Base-by-base conservation (phyloP, 176 grass and related monocot species). In the Elaeis guineensis region DNA sequence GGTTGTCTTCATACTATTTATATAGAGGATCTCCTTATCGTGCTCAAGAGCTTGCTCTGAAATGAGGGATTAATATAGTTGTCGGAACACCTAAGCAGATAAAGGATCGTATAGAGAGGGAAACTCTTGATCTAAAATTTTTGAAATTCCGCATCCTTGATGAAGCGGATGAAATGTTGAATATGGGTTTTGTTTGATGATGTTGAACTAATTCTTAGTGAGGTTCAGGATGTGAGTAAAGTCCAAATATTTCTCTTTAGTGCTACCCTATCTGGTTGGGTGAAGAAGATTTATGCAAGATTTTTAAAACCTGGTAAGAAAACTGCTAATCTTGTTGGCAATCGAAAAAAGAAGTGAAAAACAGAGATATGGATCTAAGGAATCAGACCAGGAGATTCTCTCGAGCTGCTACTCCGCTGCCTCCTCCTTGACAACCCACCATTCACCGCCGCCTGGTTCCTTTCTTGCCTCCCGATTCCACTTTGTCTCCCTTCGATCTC, bases 161-260 rank as follows among this genome's bases (percentile, higher is more conserved):
- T 89, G n/a, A n/a, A n/a, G n/a, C n/a, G n/a, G n/a, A n/a, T n/a
- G n/a, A n/a, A n/a, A n/a, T n/a, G n/a, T n/a, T 98, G 66, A 98
- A 89, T 61, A 98, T 98, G 93, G 93, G 87, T 4, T 98, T 98
- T 24, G 88, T n/a, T 92, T 67, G 87, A 92, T 5, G 93, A 98
- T 64, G 93, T 98, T 0, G 93, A 98, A 66, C 84, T 89, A 75
- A 98, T 98, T 83, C 87, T 98, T 65, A 84, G 87, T 48, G 89
- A 98, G 54, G 93, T 98, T 72, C 76, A 77, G 53, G 87, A 98
- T 74, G 84, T 69, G 26, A 86, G 82, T 17, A 98, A 98, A 89
- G 93, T 92, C 44, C 88, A 98, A 52, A 98, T 88, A 18, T 88
- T 98, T 78, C 82, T 98, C 6, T 92, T 98, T 59, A 98, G 93